These are phyloP conservation scores for Boletus tylopilopsis DNA, from an alignment of 768 basidiomycete species.

Conservation along the genomic window DNA sequence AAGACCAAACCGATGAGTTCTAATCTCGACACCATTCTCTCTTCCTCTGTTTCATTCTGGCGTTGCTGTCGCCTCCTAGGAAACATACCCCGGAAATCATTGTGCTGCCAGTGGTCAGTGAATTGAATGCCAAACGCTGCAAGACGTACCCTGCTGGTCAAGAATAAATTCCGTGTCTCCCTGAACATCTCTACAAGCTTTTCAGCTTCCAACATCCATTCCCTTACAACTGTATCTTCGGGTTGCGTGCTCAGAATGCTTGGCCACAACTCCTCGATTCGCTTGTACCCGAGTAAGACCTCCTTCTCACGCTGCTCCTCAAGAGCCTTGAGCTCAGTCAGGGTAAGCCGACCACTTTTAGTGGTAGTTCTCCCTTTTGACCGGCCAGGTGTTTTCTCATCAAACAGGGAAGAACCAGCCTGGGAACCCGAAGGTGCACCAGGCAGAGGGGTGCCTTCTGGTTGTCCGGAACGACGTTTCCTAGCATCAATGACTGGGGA, in stretches of 20 bases:
- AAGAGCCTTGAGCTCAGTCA: conserved; percentile 56
- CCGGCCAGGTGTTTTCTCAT: conserved; percentile 45
- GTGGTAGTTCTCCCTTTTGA: conserved; percentile 30
- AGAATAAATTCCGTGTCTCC: conserved; percentile 80
- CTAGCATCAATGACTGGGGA: conserved; percentile 56
- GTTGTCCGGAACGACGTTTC: conserved; percentile 40
- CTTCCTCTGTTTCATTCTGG: conserved; percentile 15
- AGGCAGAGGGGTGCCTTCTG: conserved; percentile 12
- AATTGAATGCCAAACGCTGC: conserved; percentile 16
- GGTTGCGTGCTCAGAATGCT: conserved; percentile 42
- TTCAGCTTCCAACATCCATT: conserved; percentile 84
- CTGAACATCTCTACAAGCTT: conserved; percentile 86
- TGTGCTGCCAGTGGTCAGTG: conserved; percentile 12
- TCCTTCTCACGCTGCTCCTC: conserved; percentile 67
- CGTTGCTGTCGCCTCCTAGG: conserved; percentile 12
- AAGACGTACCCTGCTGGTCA: conserved; percentile 63
- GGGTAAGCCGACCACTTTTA: conserved; percentile 45
- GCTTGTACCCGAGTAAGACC: conserved; percentile 52
- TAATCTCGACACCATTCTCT: conserved; percentile 40
- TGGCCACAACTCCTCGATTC: conserved; percentile 62
- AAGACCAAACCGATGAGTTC: conserved; percentile 52
- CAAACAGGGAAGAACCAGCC: conserved; percentile 54
- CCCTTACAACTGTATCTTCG: conserved; percentile 50
- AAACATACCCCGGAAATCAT: conserved; percentile 21
- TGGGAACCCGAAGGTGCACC: conserved; percentile 15